Conservation (phyloP, 345 rosid species). For the Gossypium herbaceum region DNA sequence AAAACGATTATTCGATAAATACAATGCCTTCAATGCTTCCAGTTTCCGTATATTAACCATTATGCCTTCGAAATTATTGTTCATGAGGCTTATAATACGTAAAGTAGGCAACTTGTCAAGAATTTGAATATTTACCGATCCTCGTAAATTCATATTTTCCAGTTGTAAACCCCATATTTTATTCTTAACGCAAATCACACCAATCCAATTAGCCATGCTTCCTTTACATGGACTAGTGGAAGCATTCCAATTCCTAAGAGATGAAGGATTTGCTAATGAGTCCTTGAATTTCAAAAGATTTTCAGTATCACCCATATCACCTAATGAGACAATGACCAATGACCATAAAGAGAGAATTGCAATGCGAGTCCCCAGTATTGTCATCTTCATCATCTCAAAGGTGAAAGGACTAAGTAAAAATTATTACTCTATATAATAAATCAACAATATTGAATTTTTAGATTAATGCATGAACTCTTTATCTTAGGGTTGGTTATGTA, state of each 20-base stretch:
- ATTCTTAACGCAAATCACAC: neutral
- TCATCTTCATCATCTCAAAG: too few species aligned
- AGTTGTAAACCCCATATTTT: neutral
- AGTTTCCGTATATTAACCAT: conserved; percentile 50
- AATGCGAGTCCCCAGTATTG: neutral
- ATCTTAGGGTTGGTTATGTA: too few species aligned
- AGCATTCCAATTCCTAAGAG: neutral
- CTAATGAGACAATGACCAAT: neutral
- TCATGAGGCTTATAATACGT: conserved; percentile 68
- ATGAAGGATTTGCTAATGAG: neutral
- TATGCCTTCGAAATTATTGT: conserved; percentile 51
- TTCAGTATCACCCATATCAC: neutral
- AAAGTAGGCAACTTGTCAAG: conserved; percentile 32
- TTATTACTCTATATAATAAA: too few species aligned
- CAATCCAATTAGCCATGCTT: neutral
- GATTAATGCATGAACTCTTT: too few species aligned
- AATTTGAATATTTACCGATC: conserved; percentile 33
- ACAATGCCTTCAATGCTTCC: conserved; percentile 47
- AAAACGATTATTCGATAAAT: conserved; percentile 57
- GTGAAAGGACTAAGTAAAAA: too few species aligned
- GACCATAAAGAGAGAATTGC: neutral
- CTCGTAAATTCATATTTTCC: neutral
- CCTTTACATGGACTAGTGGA: neutral
- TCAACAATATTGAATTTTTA: too few species aligned
- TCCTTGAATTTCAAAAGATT: neutral